These are phyloP conservation scores for Psilocybe sp. DNA, from an alignment of 768 basidiomycete species.

Conservation along the genomic window DNA sequence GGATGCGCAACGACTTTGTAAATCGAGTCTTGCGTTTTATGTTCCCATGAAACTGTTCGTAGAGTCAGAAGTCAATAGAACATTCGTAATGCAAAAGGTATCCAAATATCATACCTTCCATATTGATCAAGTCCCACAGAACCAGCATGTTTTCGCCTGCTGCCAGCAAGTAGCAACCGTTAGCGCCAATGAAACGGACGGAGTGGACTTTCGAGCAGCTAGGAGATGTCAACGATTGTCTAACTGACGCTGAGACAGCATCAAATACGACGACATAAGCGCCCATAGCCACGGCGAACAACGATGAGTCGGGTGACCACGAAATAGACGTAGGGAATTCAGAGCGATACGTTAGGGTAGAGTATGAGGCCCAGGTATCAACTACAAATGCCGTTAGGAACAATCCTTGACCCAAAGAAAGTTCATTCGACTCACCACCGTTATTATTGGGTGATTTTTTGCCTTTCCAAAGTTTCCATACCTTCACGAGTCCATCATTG, in stretches of 20 bases:
- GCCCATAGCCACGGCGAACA: slow-evolving; percentile 74
- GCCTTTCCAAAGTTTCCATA: slow-evolving; percentile 66
- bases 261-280: slow-evolving; percentile 74
- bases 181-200: slow-evolving; percentile 65
- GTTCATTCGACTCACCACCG: slow-evolving; percentile 24
- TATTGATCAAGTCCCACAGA: slow-evolving; percentile 71
- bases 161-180: slow-evolving; percentile 69
- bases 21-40: slow-evolving; percentile 34
- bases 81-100: neutral
- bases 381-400: slow-evolving; percentile 1
- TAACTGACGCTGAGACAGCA: slow-evolving; percentile 54
- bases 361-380: slow-evolving; percentile 83
- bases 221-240: slow-evolving; percentile 57
- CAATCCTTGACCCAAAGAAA: neutral
- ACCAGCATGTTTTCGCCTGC: slow-evolving; percentile 46
- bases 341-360: slow-evolving; percentile 67
- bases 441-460: slow-evolving; percentile 26
- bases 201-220: slow-evolving; percentile 44
- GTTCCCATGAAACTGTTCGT: slow-evolving; percentile 58
- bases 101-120: slow-evolving; percentile 45
- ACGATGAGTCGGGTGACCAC: slow-evolving; percentile 86
- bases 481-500: slow-evolving; percentile 71
- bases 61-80: slow-evolving; percentile 1
- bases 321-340: slow-evolving; percentile 61
- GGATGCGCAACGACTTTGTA: slow-evolving; percentile 54